phyloP scores from a whole-genome alignment of 2,329 filamentous ascomycete species.

The Colletotrichum sp. region DNA sequence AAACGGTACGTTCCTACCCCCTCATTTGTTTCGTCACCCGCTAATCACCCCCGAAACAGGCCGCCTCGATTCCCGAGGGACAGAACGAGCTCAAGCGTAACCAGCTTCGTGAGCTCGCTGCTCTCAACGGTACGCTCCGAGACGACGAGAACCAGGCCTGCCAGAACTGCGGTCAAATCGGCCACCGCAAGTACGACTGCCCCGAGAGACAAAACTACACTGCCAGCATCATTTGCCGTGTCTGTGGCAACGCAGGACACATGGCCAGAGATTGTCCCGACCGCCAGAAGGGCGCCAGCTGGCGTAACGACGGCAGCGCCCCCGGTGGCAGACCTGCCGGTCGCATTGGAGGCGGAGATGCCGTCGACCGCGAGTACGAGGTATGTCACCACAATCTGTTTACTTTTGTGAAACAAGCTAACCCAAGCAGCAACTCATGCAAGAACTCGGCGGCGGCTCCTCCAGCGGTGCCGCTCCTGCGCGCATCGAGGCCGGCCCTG shows the following conservation, averaged over 20 bases:
- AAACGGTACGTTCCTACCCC: conserved; percentile 73
- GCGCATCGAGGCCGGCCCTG: conserved; percentile 86
- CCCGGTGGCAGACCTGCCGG: conserved; percentile 54
- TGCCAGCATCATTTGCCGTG: conserved; percentile 98
- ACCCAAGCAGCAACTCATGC: conserved; percentile 84
- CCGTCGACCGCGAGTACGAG: conserved; percentile 93
- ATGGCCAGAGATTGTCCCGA: conserved; percentile 99
- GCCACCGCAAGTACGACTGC: conserved; percentile 98
- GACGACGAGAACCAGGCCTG: conserved; percentile 99
- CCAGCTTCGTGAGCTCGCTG: conserved; percentile 95
- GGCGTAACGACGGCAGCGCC: conserved; percentile 76
- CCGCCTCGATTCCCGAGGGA: conserved; percentile 96
- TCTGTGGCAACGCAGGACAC: conserved; percentile 96
- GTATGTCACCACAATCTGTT: conserved; percentile 53
- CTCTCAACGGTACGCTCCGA: conserved; percentile 97
- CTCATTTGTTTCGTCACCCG: background rate
- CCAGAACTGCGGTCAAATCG: conserved; percentile 99
- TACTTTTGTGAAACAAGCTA: conserved; percentile 33
- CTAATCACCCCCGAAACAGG: conserved; percentile 58
- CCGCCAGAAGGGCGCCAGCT: conserved; percentile 86
- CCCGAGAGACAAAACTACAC: conserved; percentile 98
- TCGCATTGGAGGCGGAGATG: conserved; percentile 78
- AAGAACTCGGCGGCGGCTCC: conserved; percentile 85
- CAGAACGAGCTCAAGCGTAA: conserved; percentile 99
- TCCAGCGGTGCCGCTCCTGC: conserved; percentile 67